Conservation (phyloP, 2,329 filamentous ascomycete genomes). For the Tolypocladium tundrense region DNA sequence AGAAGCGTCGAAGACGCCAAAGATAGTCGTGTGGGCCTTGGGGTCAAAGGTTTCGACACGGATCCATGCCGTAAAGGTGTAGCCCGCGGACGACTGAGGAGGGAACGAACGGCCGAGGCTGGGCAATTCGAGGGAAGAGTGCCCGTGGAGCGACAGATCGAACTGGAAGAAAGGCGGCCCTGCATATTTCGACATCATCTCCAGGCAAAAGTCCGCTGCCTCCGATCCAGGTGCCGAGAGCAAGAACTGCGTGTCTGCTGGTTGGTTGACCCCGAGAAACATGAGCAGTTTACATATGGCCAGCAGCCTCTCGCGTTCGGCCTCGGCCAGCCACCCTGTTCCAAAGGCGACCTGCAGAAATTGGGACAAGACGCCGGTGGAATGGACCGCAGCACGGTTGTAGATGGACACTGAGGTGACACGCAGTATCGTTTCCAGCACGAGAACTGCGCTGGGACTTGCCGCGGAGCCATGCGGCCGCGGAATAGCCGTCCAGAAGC, state of each 20-base stretch:
- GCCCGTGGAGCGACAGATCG: slow-evolving; percentile 79
- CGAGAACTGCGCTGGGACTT: slow-evolving; percentile 48
- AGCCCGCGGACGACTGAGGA: slow-evolving; percentile 67
- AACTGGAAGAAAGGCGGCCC: slow-evolving; percentile 85
- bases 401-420: slow-evolving; percentile 52
- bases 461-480: slow-evolving; percentile 31
- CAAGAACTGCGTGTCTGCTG: slow-evolving; percentile 77
- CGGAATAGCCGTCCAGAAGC: slow-evolving; percentile 54
- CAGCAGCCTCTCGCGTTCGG: slow-evolving; percentile 50
- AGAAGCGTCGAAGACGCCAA: slow-evolving; percentile 84
- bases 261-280: slow-evolving; percentile 63
- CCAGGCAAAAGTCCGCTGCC: slow-evolving; percentile 59
- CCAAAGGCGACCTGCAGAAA: slow-evolving; percentile 54
- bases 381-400: slow-evolving; percentile 63
- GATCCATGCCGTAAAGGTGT: slow-evolving; percentile 85
- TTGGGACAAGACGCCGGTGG: slow-evolving; percentile 58
- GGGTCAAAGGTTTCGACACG: slow-evolving; percentile 79
- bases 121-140: slow-evolving; percentile 80
- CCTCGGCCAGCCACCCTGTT: slow-evolving; percentile 35
- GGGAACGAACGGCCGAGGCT: slow-evolving; percentile 82
- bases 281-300: slow-evolving; percentile 61
- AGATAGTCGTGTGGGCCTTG: slow-evolving; percentile 82
- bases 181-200: slow-evolving; percentile 63
- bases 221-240: slow-evolving; percentile 40
- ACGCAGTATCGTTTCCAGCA: slow-evolving; percentile 53